Percentiles rank a stretch among this genome's conserved stretches.
These are phyloP conservation scores for Fusarium coffeatum DNA, from an alignment of 2,329 filamentous ascomycete species.

Conservation along the genomic window DNA sequence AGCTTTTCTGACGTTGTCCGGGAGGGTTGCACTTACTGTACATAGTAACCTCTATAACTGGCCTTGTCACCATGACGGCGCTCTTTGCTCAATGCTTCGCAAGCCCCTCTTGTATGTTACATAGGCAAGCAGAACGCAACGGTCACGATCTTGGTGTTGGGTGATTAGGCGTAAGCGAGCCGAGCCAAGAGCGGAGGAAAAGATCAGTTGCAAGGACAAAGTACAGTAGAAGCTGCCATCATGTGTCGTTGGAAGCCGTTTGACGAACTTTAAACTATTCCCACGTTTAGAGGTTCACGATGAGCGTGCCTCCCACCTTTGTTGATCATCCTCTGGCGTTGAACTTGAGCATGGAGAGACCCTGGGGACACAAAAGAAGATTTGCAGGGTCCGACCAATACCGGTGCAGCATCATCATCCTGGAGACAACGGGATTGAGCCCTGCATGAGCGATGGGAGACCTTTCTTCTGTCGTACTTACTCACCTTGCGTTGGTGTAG, in stretches of 20 bases:
- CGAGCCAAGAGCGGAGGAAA: constrained; percentile 11
- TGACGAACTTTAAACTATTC: neutral
- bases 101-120: constrained; percentile 14
- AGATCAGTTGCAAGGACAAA: neutral
- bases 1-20: constrained; percentile 7
- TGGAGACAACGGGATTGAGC: constrained; percentile 26
- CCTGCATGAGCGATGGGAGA: constrained; percentile 34
- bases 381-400: constrained; percentile 32
- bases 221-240: neutral
- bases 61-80: constrained; percentile 37
- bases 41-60: neutral
- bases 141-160: constrained; percentile 8
- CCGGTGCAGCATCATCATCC: constrained; percentile 6
- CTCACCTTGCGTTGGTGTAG: constrained; percentile 20
- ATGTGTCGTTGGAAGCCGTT: neutral
- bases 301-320: neutral
- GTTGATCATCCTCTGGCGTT: constrained; percentile 3
- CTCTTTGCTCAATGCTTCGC: constrained; percentile 30
- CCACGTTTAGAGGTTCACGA: constrained; percentile 3
- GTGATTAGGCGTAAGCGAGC: constrained; percentile 2
- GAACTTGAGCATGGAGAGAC: constrained; percentile 11
- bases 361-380: constrained; percentile 21
- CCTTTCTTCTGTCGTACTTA: constrained; percentile 16
- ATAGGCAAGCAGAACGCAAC: neutral
- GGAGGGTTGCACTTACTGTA: constrained; percentile 2